Percentiles rank a stretch among this genome's conserved stretches.
phyloP scores from a whole-genome alignment of 2,329 filamentous ascomycete genomes.

The Eutypella sp. region DNA sequence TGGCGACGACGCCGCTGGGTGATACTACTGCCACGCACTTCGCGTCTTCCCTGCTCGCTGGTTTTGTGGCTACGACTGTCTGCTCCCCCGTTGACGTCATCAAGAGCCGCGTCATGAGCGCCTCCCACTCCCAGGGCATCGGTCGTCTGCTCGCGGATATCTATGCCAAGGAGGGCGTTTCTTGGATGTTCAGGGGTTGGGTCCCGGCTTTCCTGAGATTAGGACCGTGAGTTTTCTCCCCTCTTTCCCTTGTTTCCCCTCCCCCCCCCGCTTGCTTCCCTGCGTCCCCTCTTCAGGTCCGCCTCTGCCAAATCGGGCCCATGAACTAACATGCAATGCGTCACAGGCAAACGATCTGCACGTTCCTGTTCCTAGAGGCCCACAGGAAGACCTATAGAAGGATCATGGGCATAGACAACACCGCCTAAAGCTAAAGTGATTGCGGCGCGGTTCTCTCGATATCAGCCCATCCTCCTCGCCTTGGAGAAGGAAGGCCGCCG shows the following conservation, averaged over 20 bases:
- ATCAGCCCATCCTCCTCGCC: too few relatives aligned
- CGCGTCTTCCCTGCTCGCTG: constrained; percentile 69
- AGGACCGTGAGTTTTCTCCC: constrained; percentile 49
- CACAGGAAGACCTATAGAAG: constrained; percentile 74
- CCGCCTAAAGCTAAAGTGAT: too few relatives aligned
- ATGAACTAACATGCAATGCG: neutral
- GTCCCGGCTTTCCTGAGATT: constrained; percentile 67
- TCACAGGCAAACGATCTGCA: constrained; percentile 72
- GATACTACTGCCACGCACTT: constrained; percentile 76
- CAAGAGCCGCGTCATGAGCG: constrained; percentile 83
- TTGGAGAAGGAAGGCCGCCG: too few relatives aligned
- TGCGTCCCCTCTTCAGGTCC: neutral
- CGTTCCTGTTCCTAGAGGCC: constrained; percentile 80
- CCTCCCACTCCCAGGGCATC: constrained; percentile 48
- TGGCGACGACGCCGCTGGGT: constrained; percentile 60
- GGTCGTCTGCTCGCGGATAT: constrained; percentile 59
- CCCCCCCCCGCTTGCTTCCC: neutral
- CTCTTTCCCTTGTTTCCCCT: neutral
- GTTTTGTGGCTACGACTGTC: constrained; percentile 78
- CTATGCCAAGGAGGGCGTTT: constrained; percentile 63
- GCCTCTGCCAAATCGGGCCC: neutral
- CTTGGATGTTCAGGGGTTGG: constrained; percentile 90
- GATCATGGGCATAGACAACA: constrained; percentile 39
- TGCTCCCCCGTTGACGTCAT: constrained; percentile 85
- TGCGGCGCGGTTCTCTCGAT: too few relatives aligned